These are phyloP conservation scores for Kandelia obovata DNA, from an alignment of 345 rosid genomes.

Conservation along the genomic window DNA sequence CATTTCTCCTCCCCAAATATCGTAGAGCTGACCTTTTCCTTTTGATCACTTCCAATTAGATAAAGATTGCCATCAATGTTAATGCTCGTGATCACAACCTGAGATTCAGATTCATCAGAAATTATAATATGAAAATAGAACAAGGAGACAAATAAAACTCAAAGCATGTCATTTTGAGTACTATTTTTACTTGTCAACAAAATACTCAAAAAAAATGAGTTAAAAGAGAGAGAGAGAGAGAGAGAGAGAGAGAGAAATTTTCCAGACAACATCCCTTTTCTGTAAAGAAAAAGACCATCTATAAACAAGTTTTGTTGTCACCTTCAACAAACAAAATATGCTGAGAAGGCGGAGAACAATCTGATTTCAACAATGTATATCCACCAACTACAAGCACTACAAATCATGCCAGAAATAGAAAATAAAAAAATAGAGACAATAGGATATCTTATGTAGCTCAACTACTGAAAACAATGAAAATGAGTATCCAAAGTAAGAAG, in stretches of 20 bases:
- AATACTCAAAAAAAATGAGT: background rate
- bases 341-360: too few species aligned
- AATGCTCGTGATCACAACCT: constrained; percentile 98
- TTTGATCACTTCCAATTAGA: constrained; percentile 89
- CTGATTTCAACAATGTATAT: background rate
- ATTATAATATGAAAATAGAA: background rate
- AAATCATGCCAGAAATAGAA: background rate
- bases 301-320: background rate
- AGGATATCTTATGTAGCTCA: background rate
- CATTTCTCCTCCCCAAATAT: background rate
- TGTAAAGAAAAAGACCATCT: background rate
- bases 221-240: background rate
- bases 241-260: background rate
- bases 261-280: background rate
- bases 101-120: constrained; percentile 30
- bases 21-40: constrained; percentile 58
- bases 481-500: background rate
- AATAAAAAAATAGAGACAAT: background rate
- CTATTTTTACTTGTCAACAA: too few species aligned
- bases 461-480: background rate
- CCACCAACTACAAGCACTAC: background rate
- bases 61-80: constrained; percentile 67
- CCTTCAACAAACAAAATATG: background rate
- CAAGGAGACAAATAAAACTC: background rate
- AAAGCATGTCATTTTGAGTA: too few species aligned